Base-by-base conservation (phyloP, 257 asterid species). In the Penstemon davidsonii region DNA sequence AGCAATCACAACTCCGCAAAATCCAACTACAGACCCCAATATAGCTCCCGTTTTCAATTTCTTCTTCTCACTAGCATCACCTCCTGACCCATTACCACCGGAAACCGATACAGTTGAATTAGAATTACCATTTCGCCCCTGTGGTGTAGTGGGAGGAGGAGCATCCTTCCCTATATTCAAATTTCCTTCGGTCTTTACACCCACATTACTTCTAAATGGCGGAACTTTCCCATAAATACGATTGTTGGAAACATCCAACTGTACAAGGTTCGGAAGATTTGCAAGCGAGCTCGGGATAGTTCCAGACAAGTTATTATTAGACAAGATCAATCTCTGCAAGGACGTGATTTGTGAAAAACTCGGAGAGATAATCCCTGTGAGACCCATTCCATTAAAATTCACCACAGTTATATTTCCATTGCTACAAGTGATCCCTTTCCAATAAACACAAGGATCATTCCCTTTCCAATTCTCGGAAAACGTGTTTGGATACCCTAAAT, bases 211-310 rank as follows among this genome's bases (percentile, higher is more conserved):
- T 52, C 55, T 37, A 72, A 92, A 89, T 1, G 49, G 3, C 0
- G 96, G 96, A 44, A 84, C 66, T 55, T 72, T 71, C 6, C 98
- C 98, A 51, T 79, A 73, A 60, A 89, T 70, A 51, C 76, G 83
- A 78, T 89, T 89, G 63, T 83, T 79, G 0, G 98, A 86, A 71
- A 92, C 81, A 59, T 92, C 96, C 50, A 92, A 62, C 19, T 9
- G 15, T 5, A 67, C 66, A 13, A 89, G 92, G 44, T 65, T 75
- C 40, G 85, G 80, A 75, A 89, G 78, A 51, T 4, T 57, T 5
- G 90, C 75, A 36, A 92, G 87, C 83, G 85, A 85, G 15, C 8
- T 68, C 0, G 96, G 96, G 54, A 92, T 87, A 42, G 78, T 80
- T 4, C 96, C 98, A 0, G 77, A 80, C 47, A 92, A 75, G 71